A percentile compares a stretch with the other conserved stretches of the same genome.
Conservation (phyloP, 192 early-diverging fungal species). For the Spinellus fusiger region DNA sequence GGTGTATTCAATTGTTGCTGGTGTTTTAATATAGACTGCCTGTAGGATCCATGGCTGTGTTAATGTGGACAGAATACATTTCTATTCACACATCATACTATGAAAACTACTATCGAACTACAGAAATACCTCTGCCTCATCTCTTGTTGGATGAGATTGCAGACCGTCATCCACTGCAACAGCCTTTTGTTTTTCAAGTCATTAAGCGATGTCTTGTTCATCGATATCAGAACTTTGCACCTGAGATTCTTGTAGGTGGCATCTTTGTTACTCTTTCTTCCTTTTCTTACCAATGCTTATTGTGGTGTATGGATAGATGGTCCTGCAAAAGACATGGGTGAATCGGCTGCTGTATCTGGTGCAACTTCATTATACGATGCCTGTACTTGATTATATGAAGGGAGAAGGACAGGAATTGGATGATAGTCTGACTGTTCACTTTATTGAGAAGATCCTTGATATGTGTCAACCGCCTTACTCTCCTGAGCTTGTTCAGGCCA, state of each 20-base stretch:
- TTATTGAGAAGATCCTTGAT: conserved; percentile 46
- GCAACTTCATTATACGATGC: conserved; percentile 56
- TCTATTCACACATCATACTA: conserved; percentile 60
- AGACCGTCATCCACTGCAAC: conserved; percentile 61
- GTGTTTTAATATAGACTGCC: conserved; percentile 33
- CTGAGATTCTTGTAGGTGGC: conserved; percentile 53
- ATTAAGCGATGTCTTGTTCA: conserved; percentile 55
- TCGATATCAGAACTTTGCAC: conserved; percentile 45
- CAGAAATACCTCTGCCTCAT: conserved; percentile 53
- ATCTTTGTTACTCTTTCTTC: conserved; percentile 2
- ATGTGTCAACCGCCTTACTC: conserved; percentile 9
- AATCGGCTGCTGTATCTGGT: conserved; percentile 64
- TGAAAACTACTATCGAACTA: conserved; percentile 61
- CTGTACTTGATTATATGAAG: conserved; percentile 57
- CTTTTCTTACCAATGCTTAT: no score
- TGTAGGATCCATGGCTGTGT: conserved; percentile 47
- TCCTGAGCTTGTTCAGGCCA: neutral
- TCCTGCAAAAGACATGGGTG: conserved; percentile 58
- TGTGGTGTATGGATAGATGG: conserved; percentile 43
- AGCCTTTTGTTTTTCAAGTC: conserved; percentile 56
- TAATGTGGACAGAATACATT: conserved; percentile 61
- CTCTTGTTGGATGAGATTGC: conserved; percentile 75
- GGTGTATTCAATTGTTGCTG: neutral
- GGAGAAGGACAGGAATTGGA: conserved; percentile 48
- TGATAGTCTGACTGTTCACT: conserved; percentile 63